phyloP scores from a whole-genome alignment of 2,329 filamentous ascomycete species.

The Aspergillus viridinutans region DNA sequence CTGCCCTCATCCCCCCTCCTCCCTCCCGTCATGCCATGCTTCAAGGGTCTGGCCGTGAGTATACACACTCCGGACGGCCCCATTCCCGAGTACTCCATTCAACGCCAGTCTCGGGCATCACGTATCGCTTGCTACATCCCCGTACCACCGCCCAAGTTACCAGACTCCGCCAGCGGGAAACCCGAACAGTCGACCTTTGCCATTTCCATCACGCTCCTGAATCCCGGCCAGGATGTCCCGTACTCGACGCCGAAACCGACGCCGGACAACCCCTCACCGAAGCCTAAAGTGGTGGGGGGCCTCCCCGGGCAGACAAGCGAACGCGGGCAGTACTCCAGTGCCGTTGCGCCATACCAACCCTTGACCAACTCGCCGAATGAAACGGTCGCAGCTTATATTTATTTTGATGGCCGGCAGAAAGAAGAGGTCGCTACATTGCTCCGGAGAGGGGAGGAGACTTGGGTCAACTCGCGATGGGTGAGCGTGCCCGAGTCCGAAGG shows the following conservation, averaged over 20 bases:
- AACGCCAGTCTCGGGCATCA: constrained; percentile 84
- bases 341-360: constrained; percentile 80
- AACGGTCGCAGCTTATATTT: constrained; percentile 97
- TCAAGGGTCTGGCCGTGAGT: constrained; percentile 97
- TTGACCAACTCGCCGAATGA: constrained; percentile 92
- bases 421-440: constrained; percentile 95
- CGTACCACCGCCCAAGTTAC: constrained; percentile 80
- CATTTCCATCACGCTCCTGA: constrained; percentile 94
- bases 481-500: constrained; percentile 87
- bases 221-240: constrained; percentile 79
- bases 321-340: constrained; percentile 51
- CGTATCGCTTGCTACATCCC: constrained; percentile 97
- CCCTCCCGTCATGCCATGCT: constrained; percentile 71
- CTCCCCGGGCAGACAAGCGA: constrained; percentile 54
- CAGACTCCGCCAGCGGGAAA: constrained; percentile 64
- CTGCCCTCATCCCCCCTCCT: background rate
- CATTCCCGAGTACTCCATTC: constrained; percentile 87
- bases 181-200: constrained; percentile 94
- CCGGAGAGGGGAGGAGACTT: constrained; percentile 91
- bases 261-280: constrained; percentile 70
- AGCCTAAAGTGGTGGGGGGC: constrained; percentile 74
- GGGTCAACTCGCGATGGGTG: constrained; percentile 98
- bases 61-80: constrained; percentile 80
- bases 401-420: constrained; percentile 92
- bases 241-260: constrained; percentile 86